Evolutionary conservation across 306 rosid species (phyloP).

Genomic region (Dalbergia cochinchinensis): DNA sequence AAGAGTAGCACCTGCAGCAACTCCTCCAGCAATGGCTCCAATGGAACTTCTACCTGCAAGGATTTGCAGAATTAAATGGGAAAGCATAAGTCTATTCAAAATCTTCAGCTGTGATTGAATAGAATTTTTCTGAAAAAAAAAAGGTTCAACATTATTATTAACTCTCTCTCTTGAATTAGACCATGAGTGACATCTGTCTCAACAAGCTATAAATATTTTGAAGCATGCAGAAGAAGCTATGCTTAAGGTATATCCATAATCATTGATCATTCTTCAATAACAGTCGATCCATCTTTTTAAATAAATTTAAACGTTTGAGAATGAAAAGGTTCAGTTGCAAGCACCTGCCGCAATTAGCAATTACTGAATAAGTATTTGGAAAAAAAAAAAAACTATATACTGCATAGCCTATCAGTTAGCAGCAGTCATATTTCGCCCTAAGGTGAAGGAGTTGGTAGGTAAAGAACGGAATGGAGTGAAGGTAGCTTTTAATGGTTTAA

Average conservation of each 20-base stretch:
- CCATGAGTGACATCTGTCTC: background rate
- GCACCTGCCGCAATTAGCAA: background rate
- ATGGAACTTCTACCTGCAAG: conserved; percentile 56
- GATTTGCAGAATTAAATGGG: conserved; percentile 5
- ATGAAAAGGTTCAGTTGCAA: conserved; percentile 6
- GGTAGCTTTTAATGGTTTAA: background rate
- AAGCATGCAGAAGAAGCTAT: background rate
- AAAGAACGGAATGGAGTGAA: background rate
- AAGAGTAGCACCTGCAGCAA: conserved; percentile 78
- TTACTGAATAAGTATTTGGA: background rate
- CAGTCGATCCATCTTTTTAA: background rate
- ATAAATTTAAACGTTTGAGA: background rate
- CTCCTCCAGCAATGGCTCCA: conserved; percentile 86
- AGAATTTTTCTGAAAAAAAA: too few species aligned
- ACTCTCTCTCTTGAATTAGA: background rate
- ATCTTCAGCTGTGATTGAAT: background rate
- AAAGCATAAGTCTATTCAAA: background rate
- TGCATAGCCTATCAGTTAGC: background rate
- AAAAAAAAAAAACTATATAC: background rate
- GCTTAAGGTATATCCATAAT: background rate
- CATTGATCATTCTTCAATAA: background rate
- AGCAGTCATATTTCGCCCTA: background rate
- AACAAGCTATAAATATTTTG: background rate
- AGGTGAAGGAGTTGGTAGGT: background rate
- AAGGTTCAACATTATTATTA: background rate